A percentile compares a stretch with the other conserved stretches of the same genome.
Conservation (phyloP, 148 eudicot genomes). For the Suaeda aralocaspica region DNA sequence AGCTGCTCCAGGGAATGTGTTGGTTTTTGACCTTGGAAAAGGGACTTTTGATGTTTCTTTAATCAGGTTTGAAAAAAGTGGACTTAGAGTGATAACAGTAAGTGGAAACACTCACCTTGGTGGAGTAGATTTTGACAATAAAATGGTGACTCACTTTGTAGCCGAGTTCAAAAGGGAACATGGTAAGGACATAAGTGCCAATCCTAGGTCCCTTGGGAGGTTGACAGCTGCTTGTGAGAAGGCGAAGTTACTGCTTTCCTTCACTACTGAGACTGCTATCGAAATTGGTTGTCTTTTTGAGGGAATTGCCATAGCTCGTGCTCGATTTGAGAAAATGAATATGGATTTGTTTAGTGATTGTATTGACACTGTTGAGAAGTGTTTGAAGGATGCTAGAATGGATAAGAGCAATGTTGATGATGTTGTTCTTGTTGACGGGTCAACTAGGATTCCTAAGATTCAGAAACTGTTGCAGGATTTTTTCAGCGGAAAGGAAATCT, state of each 20-base stretch:
- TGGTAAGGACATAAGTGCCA: neutral
- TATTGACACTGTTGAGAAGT: neutral
- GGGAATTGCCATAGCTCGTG: slow-evolving; percentile 4
- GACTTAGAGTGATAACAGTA: neutral
- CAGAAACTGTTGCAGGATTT: neutral
- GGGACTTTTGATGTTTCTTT: slow-evolving; percentile 1
- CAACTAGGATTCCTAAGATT: neutral
- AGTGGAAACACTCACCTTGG: slow-evolving; percentile 1
- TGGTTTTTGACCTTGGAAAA: neutral
- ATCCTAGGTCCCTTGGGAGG: neutral
- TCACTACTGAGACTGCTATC: neutral
- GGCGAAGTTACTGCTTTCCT: neutral
- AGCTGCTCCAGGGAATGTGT: neutral
- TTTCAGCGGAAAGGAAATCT: neutral
- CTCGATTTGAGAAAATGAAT: too few relatives aligned
- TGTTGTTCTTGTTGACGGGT: neutral
- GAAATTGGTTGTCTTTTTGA: neutral
- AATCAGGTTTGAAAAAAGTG: neutral
- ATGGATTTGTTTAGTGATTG: neutral
- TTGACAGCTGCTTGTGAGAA: neutral
- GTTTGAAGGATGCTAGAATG: slow-evolving; percentile 1
- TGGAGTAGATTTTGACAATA: neutral
- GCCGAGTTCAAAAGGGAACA: neutral
- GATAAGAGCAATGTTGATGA: neutral
- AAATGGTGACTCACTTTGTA: neutral